Conservation (phyloP, 768 basidiomycete genomes). For the Suillus bovinus region DNA sequence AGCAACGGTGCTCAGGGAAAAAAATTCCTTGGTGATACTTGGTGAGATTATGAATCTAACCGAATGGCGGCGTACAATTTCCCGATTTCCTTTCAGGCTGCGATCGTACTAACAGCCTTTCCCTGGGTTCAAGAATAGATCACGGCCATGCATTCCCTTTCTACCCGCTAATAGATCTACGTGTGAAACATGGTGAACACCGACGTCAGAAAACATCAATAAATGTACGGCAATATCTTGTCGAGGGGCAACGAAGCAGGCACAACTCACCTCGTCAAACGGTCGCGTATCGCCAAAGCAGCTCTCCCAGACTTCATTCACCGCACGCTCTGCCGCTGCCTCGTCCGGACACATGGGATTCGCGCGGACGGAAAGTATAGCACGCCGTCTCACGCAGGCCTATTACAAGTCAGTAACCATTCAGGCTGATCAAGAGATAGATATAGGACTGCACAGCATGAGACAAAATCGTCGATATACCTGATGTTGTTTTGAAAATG, state of each 20-base stretch:
- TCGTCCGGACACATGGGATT: conserved; percentile 80
- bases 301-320: conserved; percentile 97
- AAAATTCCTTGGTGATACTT: not conserved
- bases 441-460: conserved; percentile 13
- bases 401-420: conserved; percentile 31
- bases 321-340: conserved; percentile 80
- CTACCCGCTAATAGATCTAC: conserved; percentile 32
- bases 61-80: not conserved
- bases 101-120: not conserved
- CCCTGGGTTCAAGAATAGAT: conserved; percentile 7
- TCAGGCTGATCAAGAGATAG: conserved; percentile 6
- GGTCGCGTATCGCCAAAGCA: conserved; percentile 95
- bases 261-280: conserved; percentile 82
- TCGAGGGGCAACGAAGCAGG: not conserved
- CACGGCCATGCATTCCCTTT: conserved; percentile 3
- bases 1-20: conserved; percentile 15
- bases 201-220: not conserved
- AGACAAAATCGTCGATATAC: conserved; percentile 38
- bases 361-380: conserved; percentile 74
- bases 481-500: conserved; percentile 94
- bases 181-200: conserved; percentile 20
- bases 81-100: not conserved
- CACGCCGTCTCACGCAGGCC: conserved; percentile 90
- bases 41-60: not conserved
- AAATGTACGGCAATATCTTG: not conserved